Evolutionary conservation across 805 yeast species (phyloP), one percentile per base, ranked within the genome.

Genomic region (Candida stauntonica): DNA sequence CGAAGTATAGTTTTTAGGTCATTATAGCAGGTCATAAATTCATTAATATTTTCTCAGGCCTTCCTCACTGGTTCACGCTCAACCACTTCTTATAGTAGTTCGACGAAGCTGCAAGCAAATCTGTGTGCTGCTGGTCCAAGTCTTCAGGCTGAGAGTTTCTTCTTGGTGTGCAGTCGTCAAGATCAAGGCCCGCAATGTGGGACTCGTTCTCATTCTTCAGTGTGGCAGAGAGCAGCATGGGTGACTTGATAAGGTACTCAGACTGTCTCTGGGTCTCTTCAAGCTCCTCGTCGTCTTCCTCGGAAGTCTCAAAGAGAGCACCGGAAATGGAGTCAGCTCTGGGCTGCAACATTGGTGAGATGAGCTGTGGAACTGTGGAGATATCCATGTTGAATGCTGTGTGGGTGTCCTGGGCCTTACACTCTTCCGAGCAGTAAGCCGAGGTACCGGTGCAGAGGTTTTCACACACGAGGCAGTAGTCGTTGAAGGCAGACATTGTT

Each of bases 391-490:
- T 45, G 41, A 45, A 54, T 21, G 51, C 54, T 9, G 56, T 46
- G 23, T 46, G 48, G 14, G 44, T 45, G 36, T 65, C 70, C 23
- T 45, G 38, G 19, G 44, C 42, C 39, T 64, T 61, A 53, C 77
- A 71, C 33, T 51, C 51, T 28, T 67, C 70, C 6, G 75, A 69
- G 60, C 77, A 72, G 61, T 71, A 72, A 39, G 67, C 67, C 11
- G 66, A 49, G 19, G 65, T 66, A 11, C 57, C 52, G 9, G 67
- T 49, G 54, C 75, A 72, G 45, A 67, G 64, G 50, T 67, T 70
- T 50, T 75, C 80, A 58, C 82, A 76, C 41, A 72, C 78, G 33
- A 73, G 64, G 63, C 82, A 76, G 58, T 61, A 76, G 54, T 76
- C 81, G 52, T 69, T 72, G 46, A 64, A 59, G 46, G 77, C 69